Evolutionary conservation across 2,329 filamentous ascomycete species (phyloP).

Genomic region (Calonectria pauciramosa): DNA sequence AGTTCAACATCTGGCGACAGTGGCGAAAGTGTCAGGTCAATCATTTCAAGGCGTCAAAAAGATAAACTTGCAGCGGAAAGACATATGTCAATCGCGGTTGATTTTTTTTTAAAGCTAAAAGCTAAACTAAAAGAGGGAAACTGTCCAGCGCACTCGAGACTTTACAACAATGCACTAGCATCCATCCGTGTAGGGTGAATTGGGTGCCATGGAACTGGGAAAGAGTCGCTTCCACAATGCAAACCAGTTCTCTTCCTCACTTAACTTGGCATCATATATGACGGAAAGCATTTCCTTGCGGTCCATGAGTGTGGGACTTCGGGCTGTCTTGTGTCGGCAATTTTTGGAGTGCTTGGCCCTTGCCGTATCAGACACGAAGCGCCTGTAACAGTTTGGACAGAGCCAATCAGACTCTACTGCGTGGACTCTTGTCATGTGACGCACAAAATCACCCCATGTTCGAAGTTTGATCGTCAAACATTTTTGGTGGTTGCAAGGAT

Average conservation of each 20-base stretch:
- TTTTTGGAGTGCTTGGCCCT: background rate
- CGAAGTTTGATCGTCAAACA: background rate
- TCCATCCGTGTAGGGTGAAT: background rate
- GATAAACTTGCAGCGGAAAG: no score
- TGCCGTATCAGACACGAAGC: background rate
- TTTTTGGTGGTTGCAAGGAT: background rate
- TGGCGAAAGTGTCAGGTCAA: background rate
- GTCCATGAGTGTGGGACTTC: background rate
- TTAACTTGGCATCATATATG: background rate
- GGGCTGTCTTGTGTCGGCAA: background rate
- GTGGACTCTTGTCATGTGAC: background rate
- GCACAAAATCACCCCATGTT: background rate
- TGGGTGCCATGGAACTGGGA: background rate
- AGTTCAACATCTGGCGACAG: background rate
- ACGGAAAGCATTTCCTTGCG: background rate
- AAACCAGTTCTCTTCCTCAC: background rate
- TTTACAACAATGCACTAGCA: no score
- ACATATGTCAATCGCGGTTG: no score
- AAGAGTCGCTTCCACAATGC: background rate
- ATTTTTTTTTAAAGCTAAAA: no score
- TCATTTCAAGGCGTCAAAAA: background rate
- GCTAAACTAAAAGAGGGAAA: no score
- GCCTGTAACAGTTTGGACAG: background rate
- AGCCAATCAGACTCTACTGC: background rate
- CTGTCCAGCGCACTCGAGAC: no score